Evolutionary conservation across 2,329 filamentous ascomycete genomes (phyloP).

Genomic region (Fusarium tupiense): DNA sequence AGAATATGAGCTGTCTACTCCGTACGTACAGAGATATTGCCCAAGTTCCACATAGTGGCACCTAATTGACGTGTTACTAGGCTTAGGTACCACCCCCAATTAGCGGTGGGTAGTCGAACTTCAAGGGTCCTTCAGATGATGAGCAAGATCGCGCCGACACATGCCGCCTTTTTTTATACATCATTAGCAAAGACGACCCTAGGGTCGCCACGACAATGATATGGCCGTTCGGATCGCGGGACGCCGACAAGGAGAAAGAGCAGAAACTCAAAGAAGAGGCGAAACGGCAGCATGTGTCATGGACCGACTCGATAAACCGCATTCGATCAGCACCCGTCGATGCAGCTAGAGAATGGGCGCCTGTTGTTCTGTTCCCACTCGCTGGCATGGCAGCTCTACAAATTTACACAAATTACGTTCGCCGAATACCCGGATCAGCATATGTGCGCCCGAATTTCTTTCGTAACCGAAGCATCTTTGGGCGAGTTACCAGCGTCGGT

Average conservation of each 20-base stretch:
- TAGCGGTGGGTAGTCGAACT: constrained; percentile 30
- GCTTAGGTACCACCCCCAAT: constrained; percentile 41
- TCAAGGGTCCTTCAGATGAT: constrained; percentile 22
- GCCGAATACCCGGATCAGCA: constrained; percentile 81
- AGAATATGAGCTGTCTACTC: not conserved
- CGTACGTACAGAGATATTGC: not conserved
- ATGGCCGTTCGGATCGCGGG: constrained; percentile 52
- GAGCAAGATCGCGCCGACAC: constrained; percentile 11
- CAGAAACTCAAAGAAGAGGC: constrained; percentile 28
- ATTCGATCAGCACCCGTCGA: constrained; percentile 43
- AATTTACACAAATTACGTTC: constrained; percentile 80
- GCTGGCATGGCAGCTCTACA: constrained; percentile 52
- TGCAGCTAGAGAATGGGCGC: constrained; percentile 53
- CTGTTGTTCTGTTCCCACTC: constrained; percentile 51
- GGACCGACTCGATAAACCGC: constrained; percentile 51
- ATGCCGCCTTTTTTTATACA: constrained; percentile 28
- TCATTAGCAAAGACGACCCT: constrained; percentile 35
- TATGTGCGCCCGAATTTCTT: constrained; percentile 81
- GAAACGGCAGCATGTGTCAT: constrained; percentile 47
- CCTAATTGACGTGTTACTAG: constrained; percentile 5
- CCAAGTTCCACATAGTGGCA: not conserved
- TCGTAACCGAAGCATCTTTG: constrained; percentile 79
- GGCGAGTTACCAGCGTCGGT: constrained; percentile 90
- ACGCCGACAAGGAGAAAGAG: constrained; percentile 36
- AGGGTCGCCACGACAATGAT: constrained; percentile 51